Conservation (phyloP, 2,329 filamentous ascomycete species). For the Pestalotiopsis sp. region DNA sequence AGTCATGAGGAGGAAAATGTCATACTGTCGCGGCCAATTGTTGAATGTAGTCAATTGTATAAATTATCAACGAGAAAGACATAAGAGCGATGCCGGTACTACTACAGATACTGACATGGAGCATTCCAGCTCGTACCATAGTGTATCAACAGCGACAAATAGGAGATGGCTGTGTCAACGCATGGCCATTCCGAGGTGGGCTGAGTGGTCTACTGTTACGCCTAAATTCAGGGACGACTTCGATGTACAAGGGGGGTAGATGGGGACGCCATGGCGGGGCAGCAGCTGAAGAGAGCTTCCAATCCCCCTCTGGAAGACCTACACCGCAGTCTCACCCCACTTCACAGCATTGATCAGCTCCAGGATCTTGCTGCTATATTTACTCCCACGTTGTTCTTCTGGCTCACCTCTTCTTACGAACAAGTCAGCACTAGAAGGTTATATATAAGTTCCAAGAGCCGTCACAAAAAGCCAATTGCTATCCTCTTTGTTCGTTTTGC, state of each 20-base stretch:
- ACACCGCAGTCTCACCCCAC: conserved; percentile 2
- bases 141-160: neutral
- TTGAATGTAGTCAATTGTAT: neutral
- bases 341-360: conserved; percentile 12
- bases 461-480: conserved; percentile 7
- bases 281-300: conserved; percentile 13
- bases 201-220: conserved; percentile 8
- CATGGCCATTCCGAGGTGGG: conserved; percentile 4
- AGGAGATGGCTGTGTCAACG: conserved; percentile 12
- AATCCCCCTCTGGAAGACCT: neutral
- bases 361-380: conserved; percentile 10
- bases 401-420: conserved; percentile 6
- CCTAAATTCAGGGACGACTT: conserved; percentile 4
- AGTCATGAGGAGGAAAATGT: neutral
- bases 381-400: conserved; percentile 4
- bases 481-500: neutral
- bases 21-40: too few relatives aligned
- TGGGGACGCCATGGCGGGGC: conserved; percentile 10
- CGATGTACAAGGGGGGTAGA: neutral
- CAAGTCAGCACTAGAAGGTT: conserved; percentile 11
- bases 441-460: neutral
- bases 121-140: neutral
- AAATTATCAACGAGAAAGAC: neutral
- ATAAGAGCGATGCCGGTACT: neutral
- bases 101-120: neutral